Conservation (phyloP, 768 basidiomycete species). For the Lyophyllum semitale region DNA sequence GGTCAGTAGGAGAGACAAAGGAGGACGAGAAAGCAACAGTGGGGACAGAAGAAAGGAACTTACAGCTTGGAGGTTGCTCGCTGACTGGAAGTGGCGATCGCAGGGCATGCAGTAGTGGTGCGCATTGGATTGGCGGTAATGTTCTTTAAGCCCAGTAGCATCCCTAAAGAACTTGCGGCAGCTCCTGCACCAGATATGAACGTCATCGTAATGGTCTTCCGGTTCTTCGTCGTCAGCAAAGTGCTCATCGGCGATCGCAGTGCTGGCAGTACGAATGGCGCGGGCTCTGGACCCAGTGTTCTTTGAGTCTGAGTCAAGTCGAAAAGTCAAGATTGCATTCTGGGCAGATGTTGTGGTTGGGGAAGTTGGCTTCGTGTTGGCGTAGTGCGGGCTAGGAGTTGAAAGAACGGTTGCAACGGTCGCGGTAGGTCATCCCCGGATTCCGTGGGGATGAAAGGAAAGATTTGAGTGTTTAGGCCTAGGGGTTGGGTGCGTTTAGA, state of each 20-base stretch:
- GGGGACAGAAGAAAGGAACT: not conserved
- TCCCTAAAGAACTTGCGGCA: slow-evolving; percentile 46
- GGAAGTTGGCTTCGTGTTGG: slow-evolving; percentile 38
- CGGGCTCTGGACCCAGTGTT: slow-evolving; percentile 56
- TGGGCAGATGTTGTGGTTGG: slow-evolving; percentile 45
- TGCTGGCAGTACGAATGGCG: slow-evolving; percentile 52
- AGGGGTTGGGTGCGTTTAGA: not conserved
- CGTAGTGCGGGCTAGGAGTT: slow-evolving; percentile 21
- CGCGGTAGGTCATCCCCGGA: slow-evolving; percentile 33
- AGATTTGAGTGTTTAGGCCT: no score
- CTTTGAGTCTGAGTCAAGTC: slow-evolving; percentile 34
- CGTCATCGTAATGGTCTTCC: slow-evolving; percentile 37
- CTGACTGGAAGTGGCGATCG: slow-evolving; percentile 41
- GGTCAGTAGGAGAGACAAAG: not conserved
- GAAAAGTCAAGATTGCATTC: slow-evolving; percentile 50
- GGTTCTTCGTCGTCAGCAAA: slow-evolving; percentile 37
- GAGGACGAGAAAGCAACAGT: not conserved
- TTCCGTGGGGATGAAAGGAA: not conserved
- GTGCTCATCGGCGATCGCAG: slow-evolving; percentile 48
- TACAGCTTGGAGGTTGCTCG: slow-evolving; percentile 34
- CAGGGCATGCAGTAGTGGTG: slow-evolving; percentile 50
- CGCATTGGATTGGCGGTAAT: slow-evolving; percentile 43
- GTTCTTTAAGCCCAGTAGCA: slow-evolving; percentile 43
- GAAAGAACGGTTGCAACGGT: slow-evolving; percentile 42
- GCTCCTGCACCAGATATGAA: slow-evolving; percentile 42